Evolutionary conservation across 345 rosid genomes (phyloP).

Genomic region (Zanthoxylum bungeanum): DNA sequence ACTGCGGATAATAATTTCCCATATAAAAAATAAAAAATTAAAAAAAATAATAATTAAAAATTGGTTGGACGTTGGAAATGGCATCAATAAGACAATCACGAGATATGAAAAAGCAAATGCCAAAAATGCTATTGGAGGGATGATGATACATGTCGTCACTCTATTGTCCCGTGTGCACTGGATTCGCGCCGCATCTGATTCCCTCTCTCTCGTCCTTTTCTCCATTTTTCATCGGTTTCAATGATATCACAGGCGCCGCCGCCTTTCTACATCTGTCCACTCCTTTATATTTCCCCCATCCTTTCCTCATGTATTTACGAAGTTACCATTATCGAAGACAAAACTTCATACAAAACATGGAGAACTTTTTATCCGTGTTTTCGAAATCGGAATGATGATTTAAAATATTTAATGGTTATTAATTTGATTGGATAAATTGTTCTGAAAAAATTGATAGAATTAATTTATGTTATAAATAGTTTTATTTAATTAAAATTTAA

Average conservation of each 20-base stretch:
- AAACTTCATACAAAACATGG: too few relatives aligned
- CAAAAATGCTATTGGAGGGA: background rate
- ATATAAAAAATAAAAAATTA: too few relatives aligned
- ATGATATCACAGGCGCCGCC: background rate
- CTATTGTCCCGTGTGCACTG: slow-evolving; percentile 25
- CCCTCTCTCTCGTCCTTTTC: slow-evolving; percentile 9
- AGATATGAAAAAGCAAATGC: background rate
- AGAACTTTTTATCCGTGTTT: too few relatives aligned
- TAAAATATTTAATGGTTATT: too few relatives aligned
- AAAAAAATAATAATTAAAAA: background rate
- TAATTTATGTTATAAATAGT: too few relatives aligned
- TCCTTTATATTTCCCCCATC: background rate
- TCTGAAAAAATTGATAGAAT: too few relatives aligned
- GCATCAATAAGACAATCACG: slow-evolving; percentile 13
- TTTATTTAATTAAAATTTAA: too few relatives aligned
- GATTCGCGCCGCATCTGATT: slow-evolving; percentile 28
- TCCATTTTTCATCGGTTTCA: background rate
- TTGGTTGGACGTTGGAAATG: slow-evolving; percentile 18
- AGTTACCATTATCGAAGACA: background rate
- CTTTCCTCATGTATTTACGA: background rate
- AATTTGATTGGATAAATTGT: too few relatives aligned
- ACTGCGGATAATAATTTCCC: background rate
- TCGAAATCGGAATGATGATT: too few relatives aligned
- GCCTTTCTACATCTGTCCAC: background rate
- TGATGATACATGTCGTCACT: slow-evolving; percentile 23